phyloP scores from a whole-genome alignment of 2,329 filamentous ascomycete species.

The Fusarium algeriense region DNA sequence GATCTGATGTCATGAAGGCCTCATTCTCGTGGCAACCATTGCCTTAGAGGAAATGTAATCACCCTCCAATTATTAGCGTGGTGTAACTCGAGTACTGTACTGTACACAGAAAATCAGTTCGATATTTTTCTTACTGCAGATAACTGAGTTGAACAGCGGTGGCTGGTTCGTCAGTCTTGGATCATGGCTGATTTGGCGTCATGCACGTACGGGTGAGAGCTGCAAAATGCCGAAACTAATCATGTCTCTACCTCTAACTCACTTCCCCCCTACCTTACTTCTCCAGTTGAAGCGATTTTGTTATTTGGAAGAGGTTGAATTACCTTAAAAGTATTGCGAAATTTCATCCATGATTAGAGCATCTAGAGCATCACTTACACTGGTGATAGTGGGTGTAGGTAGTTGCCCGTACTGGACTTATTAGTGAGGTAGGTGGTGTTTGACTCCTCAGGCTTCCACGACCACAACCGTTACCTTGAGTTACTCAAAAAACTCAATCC shows the following conservation, averaged over 20 bases:
- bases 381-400: neutral
- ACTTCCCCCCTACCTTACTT: too few relatives aligned
- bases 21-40: constrained; percentile 34
- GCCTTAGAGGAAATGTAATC: neutral
- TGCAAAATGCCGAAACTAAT: constrained; percentile 14
- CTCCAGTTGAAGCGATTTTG: neutral
- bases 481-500: constrained; percentile 21
- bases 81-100: constrained; percentile 8
- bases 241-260: neutral
- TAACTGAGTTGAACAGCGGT: neutral
- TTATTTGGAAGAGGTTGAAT: neutral
- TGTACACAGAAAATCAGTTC: constrained; percentile 6
- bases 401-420: neutral
- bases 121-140: neutral
- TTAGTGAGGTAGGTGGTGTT: neutral
- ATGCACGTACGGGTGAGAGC: constrained; percentile 20
- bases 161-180: constrained; percentile 27
- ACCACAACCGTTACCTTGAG: neutral
- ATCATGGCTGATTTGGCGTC: constrained; percentile 31
- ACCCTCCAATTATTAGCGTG: constrained; percentile 21
- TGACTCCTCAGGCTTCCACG: constrained; percentile 24
- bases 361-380: neutral
- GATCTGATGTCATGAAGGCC: constrained; percentile 37
- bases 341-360: neutral
- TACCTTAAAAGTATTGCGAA: neutral